Base-by-base conservation (phyloP, 192 early-diverging fungal genomes). In the Gamsiella multidivaricata region DNA sequence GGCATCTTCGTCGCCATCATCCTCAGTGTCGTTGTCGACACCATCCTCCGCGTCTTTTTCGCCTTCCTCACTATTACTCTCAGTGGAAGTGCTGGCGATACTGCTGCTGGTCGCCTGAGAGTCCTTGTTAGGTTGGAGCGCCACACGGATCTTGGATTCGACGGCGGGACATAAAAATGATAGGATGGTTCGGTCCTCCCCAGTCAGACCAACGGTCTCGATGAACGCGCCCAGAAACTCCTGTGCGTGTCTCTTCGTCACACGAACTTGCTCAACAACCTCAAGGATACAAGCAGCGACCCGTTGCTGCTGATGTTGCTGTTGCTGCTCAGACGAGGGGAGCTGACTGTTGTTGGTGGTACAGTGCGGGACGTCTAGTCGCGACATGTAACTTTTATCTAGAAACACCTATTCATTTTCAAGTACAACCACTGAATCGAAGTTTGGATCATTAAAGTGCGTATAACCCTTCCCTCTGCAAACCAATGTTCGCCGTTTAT, bases 181-280 rank as follows among this genome's bases (percentile, higher is more conserved):
- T 23, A 59, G 37, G 28, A 59, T 59, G 42, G 57, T 31, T 59
- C 41, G 42, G 42, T 59, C 57, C 0, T 46, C 15, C 57, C 31
- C 41, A 26, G 42, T 31, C 42, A 4, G 42, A 45, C 57, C 37
- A 59, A 45, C 14, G 23, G 57, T 31, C 41, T 45, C 41, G 57
- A 59, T 59, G 42, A 59, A 46, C 57, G 41, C 26, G 23, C 57
- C 57, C 42, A 45, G n/a, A 59, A 59, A 31, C 41, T 59, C 57
- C 41, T 42, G 57, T 59, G 26, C 57, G 42, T 46, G 57, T 59
- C 57, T 59, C 42, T 17, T 59, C 41, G 39, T 45, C 57, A 45
- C 42, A 12, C 28, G 57, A 42, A 9, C 39, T 45, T 59, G 57
- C 42, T n/a, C 41, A 8, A 56, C 54, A 56, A 39, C 11, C 4